A percentile compares a stretch with the other conserved stretches of the same genome.
Evolutionary conservation across 306 rosid species (phyloP).

Genomic region (Macrotyloma uniflorum): DNA sequence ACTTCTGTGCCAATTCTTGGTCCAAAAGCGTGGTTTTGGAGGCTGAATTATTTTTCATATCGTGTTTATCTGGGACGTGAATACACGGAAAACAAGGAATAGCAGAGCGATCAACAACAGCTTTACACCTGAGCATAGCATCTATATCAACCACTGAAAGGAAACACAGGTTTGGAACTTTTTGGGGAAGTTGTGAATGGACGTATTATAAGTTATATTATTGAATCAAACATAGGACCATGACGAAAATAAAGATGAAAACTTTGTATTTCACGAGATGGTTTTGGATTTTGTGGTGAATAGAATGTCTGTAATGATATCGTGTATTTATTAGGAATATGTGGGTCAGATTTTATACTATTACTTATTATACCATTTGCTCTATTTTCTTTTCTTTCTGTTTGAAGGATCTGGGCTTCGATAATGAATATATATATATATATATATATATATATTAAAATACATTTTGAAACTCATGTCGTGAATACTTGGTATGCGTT

Average conservation of each 20-base stretch:
- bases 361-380: too few relatives aligned
- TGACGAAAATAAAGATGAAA: background rate
- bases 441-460: too few relatives aligned
- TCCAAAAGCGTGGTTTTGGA: slow-evolving; percentile 14
- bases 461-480: too few relatives aligned
- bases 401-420: too few relatives aligned
- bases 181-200: background rate
- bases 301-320: too few relatives aligned
- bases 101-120: slow-evolving; percentile 18
- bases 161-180: slow-evolving; percentile 59
- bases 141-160: slow-evolving; percentile 45
- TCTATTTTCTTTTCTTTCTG: too few relatives aligned
- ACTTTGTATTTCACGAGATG: slow-evolving; percentile 10
- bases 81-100: slow-evolving; percentile 30
- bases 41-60: background rate
- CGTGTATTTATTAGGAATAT: too few relatives aligned
- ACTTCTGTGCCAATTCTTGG: slow-evolving; percentile 2
- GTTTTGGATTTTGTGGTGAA: background rate
- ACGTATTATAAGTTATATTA: background rate
- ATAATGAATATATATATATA: too few relatives aligned
- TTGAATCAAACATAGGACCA: background rate
- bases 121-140: background rate
- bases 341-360: too few relatives aligned
- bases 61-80: slow-evolving; percentile 18
- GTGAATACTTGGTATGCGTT: too few relatives aligned